These are phyloP conservation scores for Phaseolus coccineus DNA, from an alignment of 331 rosid species.

Conservation along the genomic window DNA sequence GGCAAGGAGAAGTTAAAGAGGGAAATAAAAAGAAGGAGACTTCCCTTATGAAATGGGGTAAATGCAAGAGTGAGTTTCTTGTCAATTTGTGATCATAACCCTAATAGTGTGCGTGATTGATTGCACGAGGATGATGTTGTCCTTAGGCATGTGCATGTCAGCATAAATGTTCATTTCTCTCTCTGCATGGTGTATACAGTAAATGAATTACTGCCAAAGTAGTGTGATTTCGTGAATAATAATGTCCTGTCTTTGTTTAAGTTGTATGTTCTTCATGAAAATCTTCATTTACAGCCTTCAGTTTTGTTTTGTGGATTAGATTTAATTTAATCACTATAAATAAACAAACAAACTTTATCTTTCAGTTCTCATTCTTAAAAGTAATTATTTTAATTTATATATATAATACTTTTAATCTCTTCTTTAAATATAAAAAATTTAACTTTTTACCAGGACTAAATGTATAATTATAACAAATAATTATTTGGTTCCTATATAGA, in stretches of 20 bases:
- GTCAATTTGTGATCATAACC: not conserved
- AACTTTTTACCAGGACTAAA: no score
- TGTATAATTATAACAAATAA: no score
- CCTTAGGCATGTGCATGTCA: not conserved
- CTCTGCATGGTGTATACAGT: not conserved
- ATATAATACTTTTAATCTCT: no score
- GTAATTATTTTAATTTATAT: no score
- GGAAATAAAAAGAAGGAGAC: conserved; percentile 21
- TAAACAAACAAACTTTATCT: no score
- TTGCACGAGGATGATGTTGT: conserved; percentile 7
- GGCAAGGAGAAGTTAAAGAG: conserved; percentile 7
- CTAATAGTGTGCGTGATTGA: conserved; percentile 24
- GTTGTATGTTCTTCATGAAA: not conserved
- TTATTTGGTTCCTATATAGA: no score
- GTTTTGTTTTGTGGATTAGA: not conserved
- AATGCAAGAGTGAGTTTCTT: conserved; percentile 17
- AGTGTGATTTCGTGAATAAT: not conserved
- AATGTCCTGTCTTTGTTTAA: not conserved
- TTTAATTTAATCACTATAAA: not conserved
- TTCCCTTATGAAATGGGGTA: conserved; percentile 15
- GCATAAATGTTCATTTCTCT: conserved; percentile 4
- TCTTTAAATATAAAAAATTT: no score
- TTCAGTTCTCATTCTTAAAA: no score
- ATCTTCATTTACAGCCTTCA: not conserved
- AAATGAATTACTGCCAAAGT: not conserved